phyloP scores from a whole-genome alignment of 2,329 filamentous ascomycete genomes.

The Microascus cirrosus region DNA sequence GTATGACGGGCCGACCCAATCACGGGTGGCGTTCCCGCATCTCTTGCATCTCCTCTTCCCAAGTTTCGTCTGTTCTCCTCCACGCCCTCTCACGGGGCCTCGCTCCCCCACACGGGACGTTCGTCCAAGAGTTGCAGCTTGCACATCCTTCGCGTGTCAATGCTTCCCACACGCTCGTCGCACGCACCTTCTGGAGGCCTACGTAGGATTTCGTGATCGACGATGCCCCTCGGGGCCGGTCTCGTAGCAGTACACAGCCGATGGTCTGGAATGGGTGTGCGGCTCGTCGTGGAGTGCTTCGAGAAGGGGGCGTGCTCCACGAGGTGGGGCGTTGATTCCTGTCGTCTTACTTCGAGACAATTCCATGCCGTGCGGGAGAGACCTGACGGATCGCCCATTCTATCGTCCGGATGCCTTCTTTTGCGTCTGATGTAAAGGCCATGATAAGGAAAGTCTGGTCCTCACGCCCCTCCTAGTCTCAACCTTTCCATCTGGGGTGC shows the following conservation, averaged over 20 bases:
- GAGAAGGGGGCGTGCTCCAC: not conserved
- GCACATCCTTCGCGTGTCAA: not conserved
- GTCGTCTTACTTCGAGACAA: not conserved
- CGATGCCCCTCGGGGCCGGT: slow-evolving; percentile 3
- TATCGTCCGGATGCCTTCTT: not conserved
- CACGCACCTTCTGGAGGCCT: not conserved
- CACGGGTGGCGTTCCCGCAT: not conserved
- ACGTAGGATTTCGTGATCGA: not conserved
- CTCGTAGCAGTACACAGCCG: not conserved
- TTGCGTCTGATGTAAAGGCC: not conserved
- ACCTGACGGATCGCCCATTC: not conserved
- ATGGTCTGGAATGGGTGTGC: not conserved
- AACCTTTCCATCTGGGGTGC: not conserved
- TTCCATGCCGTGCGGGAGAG: not conserved
- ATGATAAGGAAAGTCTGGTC: not conserved
- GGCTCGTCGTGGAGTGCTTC: not conserved
- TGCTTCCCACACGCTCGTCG: not conserved
- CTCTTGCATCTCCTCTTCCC: not conserved
- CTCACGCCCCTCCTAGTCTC: not conserved
- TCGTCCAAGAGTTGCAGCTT: not conserved
- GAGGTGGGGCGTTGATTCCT: not conserved
- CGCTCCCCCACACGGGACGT: not conserved
- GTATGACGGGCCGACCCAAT: slow-evolving; percentile 1
- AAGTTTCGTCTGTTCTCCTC: not conserved
- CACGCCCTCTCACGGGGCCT: not conserved